phyloP scores from a whole-genome alignment of 2,329 filamentous ascomycete species.

The Aspergillus bombycis region DNA sequence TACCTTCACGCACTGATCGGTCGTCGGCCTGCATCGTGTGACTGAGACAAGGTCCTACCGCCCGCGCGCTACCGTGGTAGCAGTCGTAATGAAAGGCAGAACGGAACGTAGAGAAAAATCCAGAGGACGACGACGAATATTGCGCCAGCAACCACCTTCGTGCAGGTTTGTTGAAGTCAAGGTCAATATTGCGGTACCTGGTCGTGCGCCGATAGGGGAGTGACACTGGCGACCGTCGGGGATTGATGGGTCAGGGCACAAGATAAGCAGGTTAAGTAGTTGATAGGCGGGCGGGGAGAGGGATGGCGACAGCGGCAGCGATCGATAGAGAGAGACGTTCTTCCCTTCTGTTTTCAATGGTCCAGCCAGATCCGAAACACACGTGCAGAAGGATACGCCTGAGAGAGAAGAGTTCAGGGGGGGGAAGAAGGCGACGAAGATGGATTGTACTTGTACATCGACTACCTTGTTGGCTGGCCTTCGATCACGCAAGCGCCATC shows the following conservation, averaged over 20 bases:
- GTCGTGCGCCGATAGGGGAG: neutral
- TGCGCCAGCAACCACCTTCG: neutral
- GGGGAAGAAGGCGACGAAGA: neutral
- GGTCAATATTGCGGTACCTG: neutral
- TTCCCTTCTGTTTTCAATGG: neutral
- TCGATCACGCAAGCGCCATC: slow-evolving; percentile 25
- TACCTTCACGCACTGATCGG: slow-evolving; percentile 5
- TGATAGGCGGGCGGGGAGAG: neutral
- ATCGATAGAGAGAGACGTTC: neutral
- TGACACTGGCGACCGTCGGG: neutral
- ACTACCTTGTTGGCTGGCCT: neutral
- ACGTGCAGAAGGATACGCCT: slow-evolving; percentile 9
- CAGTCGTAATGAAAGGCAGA: neutral
- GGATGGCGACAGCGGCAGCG: neutral
- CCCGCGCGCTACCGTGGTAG: neutral
- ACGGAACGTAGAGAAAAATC: neutral
- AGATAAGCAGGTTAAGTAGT: neutral
- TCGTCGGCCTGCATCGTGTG: neutral
- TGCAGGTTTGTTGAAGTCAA: neutral
- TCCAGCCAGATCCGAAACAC: slow-evolving; percentile 9
- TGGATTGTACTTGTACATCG: neutral
- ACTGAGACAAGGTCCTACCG: neutral
- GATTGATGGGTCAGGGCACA: neutral
- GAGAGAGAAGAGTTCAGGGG: neutral
- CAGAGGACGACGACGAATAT: neutral